Conservation (phyloP, 2,329 filamentous ascomycete genomes). For the Penicillium sp. region DNA sequence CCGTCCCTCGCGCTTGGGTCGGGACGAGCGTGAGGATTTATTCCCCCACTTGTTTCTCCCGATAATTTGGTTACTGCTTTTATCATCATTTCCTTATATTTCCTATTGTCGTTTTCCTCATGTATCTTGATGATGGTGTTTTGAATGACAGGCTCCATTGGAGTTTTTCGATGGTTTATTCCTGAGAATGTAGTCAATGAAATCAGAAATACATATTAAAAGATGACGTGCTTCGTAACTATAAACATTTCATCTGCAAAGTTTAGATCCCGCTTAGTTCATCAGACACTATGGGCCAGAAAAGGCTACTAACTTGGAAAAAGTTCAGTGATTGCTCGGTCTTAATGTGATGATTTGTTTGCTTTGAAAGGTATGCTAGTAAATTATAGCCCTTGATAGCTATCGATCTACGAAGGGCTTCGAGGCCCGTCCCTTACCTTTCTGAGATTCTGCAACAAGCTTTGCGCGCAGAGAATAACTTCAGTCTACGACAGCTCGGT, state of each 20-base stretch:
- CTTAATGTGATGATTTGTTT: too few species aligned
- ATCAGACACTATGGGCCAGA: too few species aligned
- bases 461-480: background rate
- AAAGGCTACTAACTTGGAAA: too few species aligned
- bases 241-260: too few species aligned
- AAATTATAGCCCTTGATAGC: background rate
- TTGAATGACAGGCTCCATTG: slow-evolving; percentile 19
- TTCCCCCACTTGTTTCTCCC: slow-evolving; percentile 22
- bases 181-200: slow-evolving; percentile 25
- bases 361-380: background rate
- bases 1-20: slow-evolving; percentile 24
- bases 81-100: slow-evolving; percentile 8
- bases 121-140: slow-evolving; percentile 19
- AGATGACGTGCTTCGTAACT: background rate
- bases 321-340: too few species aligned
- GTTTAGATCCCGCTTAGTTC: too few species aligned
- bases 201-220: slow-evolving; percentile 18
- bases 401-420: background rate
- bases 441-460: background rate
- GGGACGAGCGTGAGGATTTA: slow-evolving; percentile 27
- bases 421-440: background rate
- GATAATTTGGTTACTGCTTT: slow-evolving; percentile 15
- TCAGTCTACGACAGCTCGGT: background rate
- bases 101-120: slow-evolving; percentile 9
- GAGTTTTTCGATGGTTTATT: slow-evolving; percentile 21